These are phyloP conservation scores for Bisporella sp. DNA, from an alignment of 2,329 filamentous ascomycete species.

Conservation along the genomic window DNA sequence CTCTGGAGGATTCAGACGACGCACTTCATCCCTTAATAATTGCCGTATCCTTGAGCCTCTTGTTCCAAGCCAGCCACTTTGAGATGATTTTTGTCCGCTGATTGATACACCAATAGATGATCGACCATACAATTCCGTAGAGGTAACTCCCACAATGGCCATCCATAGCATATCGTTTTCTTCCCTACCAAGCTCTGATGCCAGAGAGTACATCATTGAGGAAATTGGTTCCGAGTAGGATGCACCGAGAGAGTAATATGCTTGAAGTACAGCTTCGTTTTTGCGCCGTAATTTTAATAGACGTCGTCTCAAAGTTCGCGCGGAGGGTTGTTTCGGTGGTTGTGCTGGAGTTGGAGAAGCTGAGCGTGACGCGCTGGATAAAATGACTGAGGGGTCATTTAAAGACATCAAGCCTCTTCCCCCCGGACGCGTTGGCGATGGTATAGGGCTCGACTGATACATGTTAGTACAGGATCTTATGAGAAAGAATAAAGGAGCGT, in stretches of 20 bases:
- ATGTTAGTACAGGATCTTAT: slow-evolving; percentile 13
- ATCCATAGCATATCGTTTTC: slow-evolving; percentile 96
- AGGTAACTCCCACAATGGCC: slow-evolving; percentile 90
- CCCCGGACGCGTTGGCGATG: slow-evolving; percentile 54
- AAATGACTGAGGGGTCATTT: slow-evolving; percentile 37
- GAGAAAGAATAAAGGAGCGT: slow-evolving; percentile 27
- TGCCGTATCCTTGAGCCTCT: slow-evolving; percentile 79
- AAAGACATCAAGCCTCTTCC: slow-evolving; percentile 54
- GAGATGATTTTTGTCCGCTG: slow-evolving; percentile 46
- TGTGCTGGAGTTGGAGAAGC: slow-evolving; percentile 49
- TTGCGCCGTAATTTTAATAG: slow-evolving; percentile 69
- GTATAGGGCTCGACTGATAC: slow-evolving; percentile 55
- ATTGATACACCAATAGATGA: slow-evolving; percentile 73
- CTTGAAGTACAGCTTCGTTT: slow-evolving; percentile 67
- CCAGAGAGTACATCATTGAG: slow-evolving; percentile 88
- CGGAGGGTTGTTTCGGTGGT: slow-evolving; percentile 56
- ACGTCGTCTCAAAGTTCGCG: slow-evolving; percentile 63
- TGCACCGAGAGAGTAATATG: slow-evolving; percentile 80
- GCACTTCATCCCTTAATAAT: slow-evolving; percentile 85
- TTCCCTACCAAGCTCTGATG: slow-evolving; percentile 89
- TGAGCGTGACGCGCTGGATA: slow-evolving; percentile 32
- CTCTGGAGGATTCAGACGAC: slow-evolving; percentile 80
- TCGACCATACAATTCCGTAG: slow-evolving; percentile 83
- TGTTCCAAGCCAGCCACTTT: slow-evolving; percentile 71
- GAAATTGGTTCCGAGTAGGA: slow-evolving; percentile 94